Percentiles rank a stretch among this genome's conserved stretches.
Conservation (phyloP, 2,329 filamentous ascomycete genomes). For the Simplicillium sp. region DNA sequence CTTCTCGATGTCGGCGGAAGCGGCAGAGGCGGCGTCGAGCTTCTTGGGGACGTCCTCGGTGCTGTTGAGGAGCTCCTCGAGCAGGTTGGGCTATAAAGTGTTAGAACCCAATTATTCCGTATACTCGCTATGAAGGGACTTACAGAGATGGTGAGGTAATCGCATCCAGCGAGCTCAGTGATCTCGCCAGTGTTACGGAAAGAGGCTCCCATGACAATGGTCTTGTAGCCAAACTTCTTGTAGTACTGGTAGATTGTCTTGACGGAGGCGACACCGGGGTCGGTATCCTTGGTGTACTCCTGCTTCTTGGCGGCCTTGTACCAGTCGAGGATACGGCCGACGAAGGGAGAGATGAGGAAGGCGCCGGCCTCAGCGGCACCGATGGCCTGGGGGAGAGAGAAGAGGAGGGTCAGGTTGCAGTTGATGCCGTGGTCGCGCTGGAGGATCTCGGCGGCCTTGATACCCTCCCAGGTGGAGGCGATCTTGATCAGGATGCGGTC, state of each 20-base stretch:
- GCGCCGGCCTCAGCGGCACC: slow-evolving; percentile 89
- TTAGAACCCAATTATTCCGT: slow-evolving; percentile 3
- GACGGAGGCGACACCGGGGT: slow-evolving; percentile 93
- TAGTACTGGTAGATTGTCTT: slow-evolving; percentile 99
- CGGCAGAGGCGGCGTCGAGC: slow-evolving; percentile 63
- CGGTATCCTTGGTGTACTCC: slow-evolving; percentile 80
- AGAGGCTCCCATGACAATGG: slow-evolving; percentile 98
- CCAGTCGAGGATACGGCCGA: slow-evolving; percentile 98
- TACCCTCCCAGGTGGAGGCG: slow-evolving; percentile 98
- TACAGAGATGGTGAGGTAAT: slow-evolving; percentile 97
- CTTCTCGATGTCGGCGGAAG: slow-evolving; percentile 69
- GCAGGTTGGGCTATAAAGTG: slow-evolving; percentile 65
- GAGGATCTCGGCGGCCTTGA: slow-evolving; percentile 95
- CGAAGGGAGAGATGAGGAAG: slow-evolving; percentile 98
- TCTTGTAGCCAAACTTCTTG: slow-evolving; percentile 99
- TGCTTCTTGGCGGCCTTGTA: slow-evolving; percentile 95
- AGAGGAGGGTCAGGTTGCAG: slow-evolving; percentile 98
- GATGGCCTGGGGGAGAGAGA: slow-evolving; percentile 90
- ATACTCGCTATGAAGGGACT: slow-evolving; percentile 21
- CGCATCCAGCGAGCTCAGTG: slow-evolving; percentile 94
- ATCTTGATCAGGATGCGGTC: slow-evolving; percentile 97
- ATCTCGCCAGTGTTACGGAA: slow-evolving; percentile 97
- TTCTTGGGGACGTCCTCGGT: slow-evolving; percentile 78
- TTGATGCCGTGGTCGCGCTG: slow-evolving; percentile 95
- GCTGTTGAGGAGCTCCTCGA: slow-evolving; percentile 90